Percentiles rank a stretch among this genome's conserved stretches.
These are phyloP conservation scores for Pseudohalonectria lignicola DNA, from an alignment of 2,329 filamentous ascomycete species.

Conservation along the genomic window DNA sequence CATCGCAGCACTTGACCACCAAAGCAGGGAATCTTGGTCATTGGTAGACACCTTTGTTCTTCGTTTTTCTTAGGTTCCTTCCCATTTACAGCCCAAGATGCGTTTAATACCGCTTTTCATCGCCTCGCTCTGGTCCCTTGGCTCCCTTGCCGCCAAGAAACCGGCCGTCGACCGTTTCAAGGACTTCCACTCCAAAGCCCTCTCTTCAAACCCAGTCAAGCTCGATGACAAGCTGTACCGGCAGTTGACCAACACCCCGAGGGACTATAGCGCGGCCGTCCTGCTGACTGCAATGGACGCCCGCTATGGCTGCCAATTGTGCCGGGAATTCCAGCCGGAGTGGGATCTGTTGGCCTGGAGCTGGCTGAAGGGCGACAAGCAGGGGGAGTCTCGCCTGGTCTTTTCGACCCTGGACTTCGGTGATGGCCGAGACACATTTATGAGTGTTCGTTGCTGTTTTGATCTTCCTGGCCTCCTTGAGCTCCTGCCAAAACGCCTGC, in stretches of 20 bases:
- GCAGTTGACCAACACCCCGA: slow-evolving; percentile 62
- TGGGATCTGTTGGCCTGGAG: slow-evolving; percentile 80
- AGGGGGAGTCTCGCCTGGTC: slow-evolving; percentile 59
- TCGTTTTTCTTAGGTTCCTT: not conserved
- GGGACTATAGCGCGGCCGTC: slow-evolving; percentile 75
- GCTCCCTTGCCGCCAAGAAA: slow-evolving; percentile 44
- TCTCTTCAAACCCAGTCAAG: slow-evolving; percentile 57
- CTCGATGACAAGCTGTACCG: slow-evolving; percentile 68
- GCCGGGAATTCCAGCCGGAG: slow-evolving; percentile 85
- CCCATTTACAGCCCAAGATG: slow-evolving; percentile 39
- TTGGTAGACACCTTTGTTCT: too few species aligned
- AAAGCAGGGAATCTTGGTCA: too few species aligned
- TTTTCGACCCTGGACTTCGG: slow-evolving; percentile 82
- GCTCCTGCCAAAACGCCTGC: too few species aligned
- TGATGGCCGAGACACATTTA: slow-evolving; percentile 74
- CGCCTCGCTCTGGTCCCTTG: slow-evolving; percentile 50
- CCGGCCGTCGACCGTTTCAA: slow-evolving; percentile 51
- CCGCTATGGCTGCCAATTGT: slow-evolving; percentile 76
- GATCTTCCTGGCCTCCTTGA: not conserved
- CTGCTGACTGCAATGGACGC: slow-evolving; percentile 79
- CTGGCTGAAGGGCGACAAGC: slow-evolving; percentile 78
- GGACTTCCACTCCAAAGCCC: slow-evolving; percentile 57
- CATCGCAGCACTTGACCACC: too few species aligned
- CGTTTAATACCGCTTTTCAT: slow-evolving; percentile 54
- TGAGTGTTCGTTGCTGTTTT: slow-evolving; percentile 51